Evolutionary conservation across 768 basidiomycete species (phyloP).

Genomic region (Tricholoma hemisulphureum): DNA sequence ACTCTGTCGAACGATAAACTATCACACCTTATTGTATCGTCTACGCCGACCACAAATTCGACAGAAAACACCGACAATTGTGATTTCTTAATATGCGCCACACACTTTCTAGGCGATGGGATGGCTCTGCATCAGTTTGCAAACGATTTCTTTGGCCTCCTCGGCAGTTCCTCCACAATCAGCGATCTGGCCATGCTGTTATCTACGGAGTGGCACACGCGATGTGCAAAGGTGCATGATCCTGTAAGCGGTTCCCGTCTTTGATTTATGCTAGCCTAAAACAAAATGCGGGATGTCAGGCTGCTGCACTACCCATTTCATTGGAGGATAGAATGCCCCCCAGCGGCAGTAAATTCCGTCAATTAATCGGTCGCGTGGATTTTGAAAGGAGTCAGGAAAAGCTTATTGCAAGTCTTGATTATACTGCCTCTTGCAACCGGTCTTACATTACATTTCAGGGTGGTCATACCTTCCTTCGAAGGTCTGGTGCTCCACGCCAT

Average conservation of each 20-base stretch:
- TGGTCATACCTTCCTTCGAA: conserved; percentile 69
- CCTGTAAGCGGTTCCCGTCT: conserved; percentile 11
- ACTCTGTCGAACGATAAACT: conserved; percentile 66
- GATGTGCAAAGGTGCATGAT: conserved; percentile 19
- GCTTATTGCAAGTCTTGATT: conserved; percentile 45
- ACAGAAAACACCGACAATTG: conserved; percentile 31
- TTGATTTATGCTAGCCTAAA: not conserved
- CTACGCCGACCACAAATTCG: conserved; percentile 3
- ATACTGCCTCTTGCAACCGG: not conserved
- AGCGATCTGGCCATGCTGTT: conserved; percentile 29
- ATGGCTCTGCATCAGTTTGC: conserved; percentile 83
- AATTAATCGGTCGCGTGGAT: conserved; percentile 53
- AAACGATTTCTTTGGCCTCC: conserved; percentile 72
- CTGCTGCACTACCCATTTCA: conserved; percentile 31
- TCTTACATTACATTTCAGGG: conserved; percentile 42
- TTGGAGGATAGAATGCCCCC: conserved; percentile 51
- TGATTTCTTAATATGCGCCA: conserved; percentile 70
- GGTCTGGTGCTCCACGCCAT: conserved; percentile 41
- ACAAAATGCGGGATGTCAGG: conserved; percentile 3
- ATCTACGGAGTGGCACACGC: conserved; percentile 32
- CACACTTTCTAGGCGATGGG: conserved; percentile 84
- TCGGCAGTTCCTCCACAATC: conserved; percentile 40
- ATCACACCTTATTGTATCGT: conserved; percentile 58
- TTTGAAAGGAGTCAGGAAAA: conserved; percentile 52
- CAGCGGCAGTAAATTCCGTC: conserved; percentile 36